Evolutionary conservation across 164 flowering plant genomes (phyloP).

Genomic region (Stephania japonica): DNA sequence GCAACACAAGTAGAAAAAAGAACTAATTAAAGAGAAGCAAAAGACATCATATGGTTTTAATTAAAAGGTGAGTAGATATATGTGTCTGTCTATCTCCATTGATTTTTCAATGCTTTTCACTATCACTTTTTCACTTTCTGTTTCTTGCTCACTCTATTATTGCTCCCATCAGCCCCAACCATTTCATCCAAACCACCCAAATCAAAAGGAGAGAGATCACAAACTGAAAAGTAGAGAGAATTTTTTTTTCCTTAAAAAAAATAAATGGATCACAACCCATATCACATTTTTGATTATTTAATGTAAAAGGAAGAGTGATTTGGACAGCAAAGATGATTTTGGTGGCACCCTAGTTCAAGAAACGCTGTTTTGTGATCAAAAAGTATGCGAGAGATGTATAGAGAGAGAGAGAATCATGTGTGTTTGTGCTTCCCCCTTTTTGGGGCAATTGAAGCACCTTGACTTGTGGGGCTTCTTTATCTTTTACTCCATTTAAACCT

Average conservation of each 20-base stretch:
- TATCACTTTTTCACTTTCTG: slow-evolving; percentile 4
- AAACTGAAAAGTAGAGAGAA: not conserved
- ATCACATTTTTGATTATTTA: slow-evolving; percentile 4
- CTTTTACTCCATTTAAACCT: slow-evolving; percentile 14
- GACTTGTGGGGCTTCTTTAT: slow-evolving; percentile 22
- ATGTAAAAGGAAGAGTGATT: not conserved
- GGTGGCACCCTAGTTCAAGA: slow-evolving; percentile 5
- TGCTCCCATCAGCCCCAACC: slow-evolving; percentile 34
- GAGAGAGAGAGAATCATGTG: slow-evolving; percentile 21
- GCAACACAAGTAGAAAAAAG: not conserved
- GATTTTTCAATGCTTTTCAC: slow-evolving; percentile 6
- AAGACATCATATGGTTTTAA: slow-evolving; percentile 7
- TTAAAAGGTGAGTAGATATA: slow-evolving; percentile 7
- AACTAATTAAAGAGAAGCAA: not conserved
- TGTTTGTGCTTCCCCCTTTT: slow-evolving; percentile 34
- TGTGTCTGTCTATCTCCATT: slow-evolving; percentile 14
- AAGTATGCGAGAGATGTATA: slow-evolving; percentile 4
- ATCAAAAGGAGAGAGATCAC: slow-evolving; percentile 11
- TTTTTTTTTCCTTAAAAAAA: no score
- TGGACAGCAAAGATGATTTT: slow-evolving; percentile 8
- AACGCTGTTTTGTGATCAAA: not conserved
- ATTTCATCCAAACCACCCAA: slow-evolving; percentile 16
- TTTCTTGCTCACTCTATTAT: slow-evolving; percentile 22
- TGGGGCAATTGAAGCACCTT: slow-evolving; percentile 28
- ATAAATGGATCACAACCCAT: not conserved